These are phyloP conservation scores for Candida ulmi DNA, from an alignment of 805 yeast genomes.

Conservation along the genomic window DNA sequence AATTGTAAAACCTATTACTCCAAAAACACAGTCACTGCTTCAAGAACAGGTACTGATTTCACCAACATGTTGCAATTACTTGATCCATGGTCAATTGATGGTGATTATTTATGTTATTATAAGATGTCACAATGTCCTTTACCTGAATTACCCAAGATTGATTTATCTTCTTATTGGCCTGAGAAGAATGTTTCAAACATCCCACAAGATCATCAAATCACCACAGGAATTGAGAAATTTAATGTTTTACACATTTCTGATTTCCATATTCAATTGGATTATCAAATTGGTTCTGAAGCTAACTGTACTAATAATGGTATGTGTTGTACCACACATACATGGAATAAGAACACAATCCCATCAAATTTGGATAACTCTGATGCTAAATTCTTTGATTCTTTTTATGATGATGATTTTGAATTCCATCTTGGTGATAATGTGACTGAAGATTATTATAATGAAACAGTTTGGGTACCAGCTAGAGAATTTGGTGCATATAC, in stretches of 20 bases:
- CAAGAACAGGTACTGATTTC: conserved; percentile 40
- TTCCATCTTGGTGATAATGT: conserved; percentile 29
- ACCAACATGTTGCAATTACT: conserved; percentile 44
- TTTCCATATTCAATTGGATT: conserved; percentile 56
- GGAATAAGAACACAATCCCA: conserved; percentile 11
- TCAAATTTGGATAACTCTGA: conserved; percentile 13
- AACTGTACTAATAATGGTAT: conserved; percentile 44
- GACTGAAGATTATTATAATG: conserved; percentile 25
- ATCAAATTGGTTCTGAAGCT: conserved; percentile 49
- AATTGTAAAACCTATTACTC: conserved; percentile 29
- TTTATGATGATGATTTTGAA: conserved; percentile 23
- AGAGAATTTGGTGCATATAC: conserved; percentile 54
- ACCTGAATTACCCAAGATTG: conserved; percentile 48
- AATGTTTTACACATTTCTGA: conserved; percentile 64
- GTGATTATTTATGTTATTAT: conserved; percentile 57
- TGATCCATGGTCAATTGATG: conserved; percentile 49
- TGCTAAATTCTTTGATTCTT: conserved; percentile 25
- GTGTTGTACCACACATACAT: conserved; percentile 50
- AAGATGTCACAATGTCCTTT: conserved; percentile 43
- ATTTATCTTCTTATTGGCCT: conserved; percentile 40
- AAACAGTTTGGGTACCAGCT: conserved; percentile 45
- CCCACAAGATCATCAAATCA: neutral
- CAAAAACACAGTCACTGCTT: conserved; percentile 32
- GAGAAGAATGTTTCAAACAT: conserved; percentile 26
- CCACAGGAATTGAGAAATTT: conserved; percentile 35